Evolutionary conservation across 768 basidiomycete species (phyloP), one percentile per base, ranked within the genome.

Genomic region (Leccinum subgranulosum): DNA sequence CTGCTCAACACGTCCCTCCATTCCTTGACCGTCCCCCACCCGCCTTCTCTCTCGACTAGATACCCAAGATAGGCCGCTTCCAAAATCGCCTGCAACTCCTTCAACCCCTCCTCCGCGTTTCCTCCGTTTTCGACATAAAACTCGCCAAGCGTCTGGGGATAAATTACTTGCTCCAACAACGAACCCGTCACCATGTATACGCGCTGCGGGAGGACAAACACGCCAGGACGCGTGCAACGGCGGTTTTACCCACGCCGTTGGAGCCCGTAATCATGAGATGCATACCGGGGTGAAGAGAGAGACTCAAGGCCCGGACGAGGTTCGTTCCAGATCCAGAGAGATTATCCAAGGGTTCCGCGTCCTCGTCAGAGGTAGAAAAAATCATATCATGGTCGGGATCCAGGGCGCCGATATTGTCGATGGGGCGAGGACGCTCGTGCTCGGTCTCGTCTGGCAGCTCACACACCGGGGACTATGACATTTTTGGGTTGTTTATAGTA

Each of bases 251-350:
- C 2, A 94, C 92, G 0, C 94, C 94, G 65, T 94, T 96, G 54
- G 88, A 87, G 1, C 94, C 95, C 0, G 93, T 95, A 62, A 97
- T 92, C 84, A 97, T 90, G 7, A 95, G 75, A 66, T 97, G 94
- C 73, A 96, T 90, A 3, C 91, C 90, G 15, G 80, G 76, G 34
- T 65, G 72, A 54, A 97, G 79, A 9, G 74, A 69, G 27, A 97
- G 67, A 45, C 79, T 85, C 21, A 97, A 77, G 49, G 86, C 83
- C 50, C 79, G 80, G 34, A 97, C 87, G 29, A 98, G 81, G 4
- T 82, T 34, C 71, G 72, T 59, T 28, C 59, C 67, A 17, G 67
- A 69, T 6, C 62, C 57, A 12, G 66, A 60, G 21, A 64, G 60
- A 41, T 56, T 58, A 28, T 64, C 62, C 5, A 64, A 23, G 1